A percentile compares a stretch with the other conserved stretches of the same genome.
Conservation (phyloP, 352 stramenopile species). For the Phytophthora aleatoria region DNA sequence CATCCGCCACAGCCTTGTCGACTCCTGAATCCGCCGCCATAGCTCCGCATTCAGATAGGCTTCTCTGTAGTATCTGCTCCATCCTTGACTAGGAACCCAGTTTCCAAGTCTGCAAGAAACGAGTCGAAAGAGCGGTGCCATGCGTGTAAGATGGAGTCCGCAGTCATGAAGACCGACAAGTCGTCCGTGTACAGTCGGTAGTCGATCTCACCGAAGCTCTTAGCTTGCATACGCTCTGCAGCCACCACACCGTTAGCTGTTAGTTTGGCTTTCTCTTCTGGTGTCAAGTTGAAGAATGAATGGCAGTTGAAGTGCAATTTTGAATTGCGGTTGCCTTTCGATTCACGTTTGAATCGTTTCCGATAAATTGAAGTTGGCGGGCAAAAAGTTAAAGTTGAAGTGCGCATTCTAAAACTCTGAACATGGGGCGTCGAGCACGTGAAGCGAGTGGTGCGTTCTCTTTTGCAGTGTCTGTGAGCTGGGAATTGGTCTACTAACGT, state of each 20-base stretch:
- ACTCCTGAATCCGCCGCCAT: not conserved
- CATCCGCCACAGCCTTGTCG: not conserved
- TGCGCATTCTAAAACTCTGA: conserved; percentile 20
- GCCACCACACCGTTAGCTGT: conserved; percentile 23
- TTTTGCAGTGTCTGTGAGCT: not conserved
- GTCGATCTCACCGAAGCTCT: conserved; percentile 40
- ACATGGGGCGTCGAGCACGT: conserved; percentile 28
- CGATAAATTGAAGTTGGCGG: not conserved
- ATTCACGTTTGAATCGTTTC: conserved; percentile 9
- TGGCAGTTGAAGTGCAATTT: not conserved
- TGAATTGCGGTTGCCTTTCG: not conserved
- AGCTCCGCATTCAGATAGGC: not conserved
- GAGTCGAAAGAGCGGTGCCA: conserved; percentile 46
- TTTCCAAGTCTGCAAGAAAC: conserved; percentile 30
- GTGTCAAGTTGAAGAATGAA: not conserved
- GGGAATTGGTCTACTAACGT: not conserved
- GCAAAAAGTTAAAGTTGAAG: conserved; percentile 20
- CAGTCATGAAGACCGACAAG: conserved; percentile 40
- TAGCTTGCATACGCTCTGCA: conserved; percentile 13
- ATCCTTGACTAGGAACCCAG: not conserved
- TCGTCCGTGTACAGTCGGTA: conserved; percentile 39
- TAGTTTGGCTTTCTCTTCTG: conserved; percentile 24
- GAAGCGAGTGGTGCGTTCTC: conserved; percentile 19
- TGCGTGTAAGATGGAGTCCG: conserved; percentile 41
- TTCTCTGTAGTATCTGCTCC: not conserved